Base-by-base conservation (phyloP, 352 stramenopile species). In the Phytopythium kandeliae region DNA sequence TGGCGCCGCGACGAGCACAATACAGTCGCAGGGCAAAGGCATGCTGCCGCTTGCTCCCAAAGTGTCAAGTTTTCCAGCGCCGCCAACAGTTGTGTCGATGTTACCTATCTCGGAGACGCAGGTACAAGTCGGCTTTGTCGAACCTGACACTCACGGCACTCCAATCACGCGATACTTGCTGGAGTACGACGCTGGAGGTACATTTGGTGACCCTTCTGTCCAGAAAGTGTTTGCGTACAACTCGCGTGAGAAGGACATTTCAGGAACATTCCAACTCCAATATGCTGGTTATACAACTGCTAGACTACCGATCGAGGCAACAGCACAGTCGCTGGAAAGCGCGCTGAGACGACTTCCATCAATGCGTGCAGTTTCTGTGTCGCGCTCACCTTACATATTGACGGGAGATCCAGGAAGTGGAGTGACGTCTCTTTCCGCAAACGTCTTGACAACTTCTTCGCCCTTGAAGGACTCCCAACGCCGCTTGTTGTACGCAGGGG, bases 41-140 rank as follows among this genome's bases (percentile, higher is more conserved):
- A 77, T 69, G 1, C 45, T 85, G 21, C 74, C 72, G 13, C 45
- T 89, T 31, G 51, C 68, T 22, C 62, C 74, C n/a, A 65, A 58
- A 9, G 55, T 78, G 9, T 60, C 62, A 0, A 71, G 50, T 2
- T 55, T 55, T 9, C 77, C 82, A 9, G 67, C 65, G 4, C 43
- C 63, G 5, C 72, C 68, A 21, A 58, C 25, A 8, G 68, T 92
- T 15, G 69, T 49, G 2, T 56, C 63, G 3, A 59, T 71, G 19
- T 81, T 63, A 61, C 77, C 77, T 3, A 45, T 88, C 10, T 90
- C 82, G 4, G 74, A 62, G 1, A 79, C 82, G 4, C 65, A 92
- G 54, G 50, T 72, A 56, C 66, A 67, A 44, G 48, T 57, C 48
- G 61, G 37, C 51, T 81, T 81, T 22, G 60, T 37, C 2, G 60